phyloP scores from a whole-genome alignment of 345 rosid species.

The Rhodomyrtus tomentosa region DNA sequence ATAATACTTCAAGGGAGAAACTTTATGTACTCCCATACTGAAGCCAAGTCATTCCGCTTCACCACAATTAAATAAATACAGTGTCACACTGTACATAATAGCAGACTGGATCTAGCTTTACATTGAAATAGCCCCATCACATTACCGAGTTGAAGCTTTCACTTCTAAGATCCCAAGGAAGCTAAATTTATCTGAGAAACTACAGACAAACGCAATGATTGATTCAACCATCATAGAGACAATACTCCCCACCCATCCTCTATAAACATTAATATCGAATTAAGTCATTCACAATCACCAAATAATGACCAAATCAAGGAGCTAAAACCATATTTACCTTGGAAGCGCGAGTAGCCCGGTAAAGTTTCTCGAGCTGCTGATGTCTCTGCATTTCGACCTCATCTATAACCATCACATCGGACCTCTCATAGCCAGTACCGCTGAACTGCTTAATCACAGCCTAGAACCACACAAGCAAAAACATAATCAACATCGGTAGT shows the following conservation, averaged over 20 bases:
- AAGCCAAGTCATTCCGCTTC: background rate
- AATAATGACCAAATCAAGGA: background rate
- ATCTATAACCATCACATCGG: slow-evolving; percentile 78
- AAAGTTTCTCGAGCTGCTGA: slow-evolving; percentile 82
- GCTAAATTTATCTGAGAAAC: background rate
- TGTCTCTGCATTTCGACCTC: slow-evolving; percentile 94
- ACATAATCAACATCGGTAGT: slow-evolving; percentile 1
- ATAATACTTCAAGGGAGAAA: background rate
- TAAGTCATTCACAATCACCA: background rate
- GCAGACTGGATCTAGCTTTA: background rate
- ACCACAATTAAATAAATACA: background rate
- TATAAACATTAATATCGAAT: background rate
- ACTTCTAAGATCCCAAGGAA: background rate
- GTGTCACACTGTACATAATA: background rate
- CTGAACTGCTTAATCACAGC: slow-evolving; percentile 95
- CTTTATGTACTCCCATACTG: background rate
- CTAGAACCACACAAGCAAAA: slow-evolving; percentile 15
- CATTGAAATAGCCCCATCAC: background rate
- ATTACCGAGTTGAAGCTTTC: background rate
- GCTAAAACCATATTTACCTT: slow-evolving; percentile 32
- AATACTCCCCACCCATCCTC: background rate
- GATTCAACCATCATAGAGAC: background rate
- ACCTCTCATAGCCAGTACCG: slow-evolving; percentile 84
- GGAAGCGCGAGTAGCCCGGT: slow-evolving; percentile 67
- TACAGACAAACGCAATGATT: background rate